Percentiles rank a stretch among this genome's conserved stretches.
phyloP scores from a whole-genome alignment of 129 eudicot species.

The Heracleum sosnowskyi region DNA sequence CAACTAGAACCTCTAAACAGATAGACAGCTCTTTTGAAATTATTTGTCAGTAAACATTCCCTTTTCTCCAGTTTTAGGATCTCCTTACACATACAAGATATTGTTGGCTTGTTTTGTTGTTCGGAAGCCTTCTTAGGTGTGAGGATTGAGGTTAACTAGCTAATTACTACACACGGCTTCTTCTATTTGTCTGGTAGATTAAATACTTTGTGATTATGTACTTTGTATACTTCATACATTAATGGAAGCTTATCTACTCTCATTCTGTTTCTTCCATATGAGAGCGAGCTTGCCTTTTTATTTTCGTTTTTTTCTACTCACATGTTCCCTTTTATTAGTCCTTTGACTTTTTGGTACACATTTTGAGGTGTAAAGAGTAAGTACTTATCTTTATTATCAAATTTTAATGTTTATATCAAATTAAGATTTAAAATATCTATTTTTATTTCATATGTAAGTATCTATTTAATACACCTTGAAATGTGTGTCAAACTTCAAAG shows the following conservation, averaged over 20 bases:
- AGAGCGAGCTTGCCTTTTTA: neutral
- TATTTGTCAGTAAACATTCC: constrained; percentile 8
- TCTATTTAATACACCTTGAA: neutral
- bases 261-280: neutral
- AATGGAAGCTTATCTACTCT: constrained; percentile 10
- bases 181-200: constrained; percentile 17
- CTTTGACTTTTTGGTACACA: neutral
- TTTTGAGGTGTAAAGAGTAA: neutral
- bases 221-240: constrained; percentile 25
- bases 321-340: neutral
- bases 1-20: constrained; percentile 68
- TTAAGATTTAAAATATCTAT: neutral
- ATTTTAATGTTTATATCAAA: neutral
- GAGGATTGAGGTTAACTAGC: constrained; percentile 6
- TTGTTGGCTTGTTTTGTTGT: neutral
- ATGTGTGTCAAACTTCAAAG: neutral
- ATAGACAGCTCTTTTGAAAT: constrained; percentile 27
- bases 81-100: constrained; percentile 4
- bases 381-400: neutral
- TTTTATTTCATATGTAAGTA: neutral
- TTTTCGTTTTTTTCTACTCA: neutral
- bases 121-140: constrained; percentile 21
- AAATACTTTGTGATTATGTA: constrained; percentile 20
- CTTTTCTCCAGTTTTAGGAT: constrained; percentile 15
- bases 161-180: constrained; percentile 9